Evolutionary conservation across 2,329 filamentous ascomycete species (phyloP), one percentile per base, ranked within the genome.

Genomic region (Monilinia polystroma): DNA sequence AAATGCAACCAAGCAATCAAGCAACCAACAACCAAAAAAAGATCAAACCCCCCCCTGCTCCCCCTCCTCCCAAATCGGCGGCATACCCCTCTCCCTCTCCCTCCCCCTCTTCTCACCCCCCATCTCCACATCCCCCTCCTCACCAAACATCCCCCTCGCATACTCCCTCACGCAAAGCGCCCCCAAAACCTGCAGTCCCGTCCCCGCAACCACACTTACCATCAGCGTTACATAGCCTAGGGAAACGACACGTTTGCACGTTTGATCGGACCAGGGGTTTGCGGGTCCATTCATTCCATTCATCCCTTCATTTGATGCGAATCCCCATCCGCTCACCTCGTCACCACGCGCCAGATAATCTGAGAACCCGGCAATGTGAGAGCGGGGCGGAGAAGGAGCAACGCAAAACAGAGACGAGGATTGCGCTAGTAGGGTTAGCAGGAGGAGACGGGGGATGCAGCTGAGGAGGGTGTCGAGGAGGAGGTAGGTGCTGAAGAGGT

Each of bases 401-500:
- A 3, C 32, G 54, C 16, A 29, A n/a, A 49, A 32, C n/a, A 63
- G 47, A 20, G 60, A 55, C 3, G 60, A 52, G 60, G 51, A 63
- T 8, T 53, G 20, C 7, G 47, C 29, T 16, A 56, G 49, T n/a
- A 63, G 35, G 35, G 32, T 41, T n/a, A 56, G 35, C 10, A 63
- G 47, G 55, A 75, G 67, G 58, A 76, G 69, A 45, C 74, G 73
- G 1, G 75, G 75, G 64, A 75, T 68, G 41, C 72, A 67, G 65
- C 66, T 74, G 63, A 76, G 67, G 32, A 75, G 55, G 3, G 73
- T 75, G 65, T 76, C 74, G 68, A 76, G 68, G 56, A 76, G 67
- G 20, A 77, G 73, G 68, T 75, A 77, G 69, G 74, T 74, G 12
- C 73, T 67, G 66, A 76, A 76, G 66, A 76, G 67, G 35, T 72